A percentile compares a stretch with the other conserved stretches of the same genome.
Evolutionary conservation across 2,329 filamentous ascomycete genomes (phyloP).

Genomic region (Hypoxylon sp.): DNA sequence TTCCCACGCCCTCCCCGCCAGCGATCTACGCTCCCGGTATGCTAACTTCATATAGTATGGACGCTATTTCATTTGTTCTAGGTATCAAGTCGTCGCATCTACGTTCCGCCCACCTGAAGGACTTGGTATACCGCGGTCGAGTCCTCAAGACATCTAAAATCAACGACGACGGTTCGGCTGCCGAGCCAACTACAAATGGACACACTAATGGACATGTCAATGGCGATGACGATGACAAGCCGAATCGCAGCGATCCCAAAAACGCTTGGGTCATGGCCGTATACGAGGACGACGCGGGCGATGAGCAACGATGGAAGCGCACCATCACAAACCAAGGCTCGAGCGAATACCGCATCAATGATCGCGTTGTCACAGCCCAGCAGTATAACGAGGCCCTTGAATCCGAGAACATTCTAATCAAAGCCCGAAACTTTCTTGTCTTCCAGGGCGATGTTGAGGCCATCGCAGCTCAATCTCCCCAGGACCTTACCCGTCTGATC

Average conservation of each 20-base stretch:
- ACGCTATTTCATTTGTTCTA: constrained; percentile 98
- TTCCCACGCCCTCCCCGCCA: constrained; percentile 28
- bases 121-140: constrained; percentile 95
- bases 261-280: constrained; percentile 99
- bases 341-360: constrained; percentile 98
- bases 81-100: constrained; percentile 99
- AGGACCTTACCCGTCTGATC: constrained; percentile 92
- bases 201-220: constrained; percentile 73
- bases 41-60: constrained; percentile 77
- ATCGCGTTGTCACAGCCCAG: constrained; percentile 86
- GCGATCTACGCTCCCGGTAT: constrained; percentile 3
- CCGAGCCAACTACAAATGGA: constrained; percentile 69
- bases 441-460: constrained; percentile 99
- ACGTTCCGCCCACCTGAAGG: constrained; percentile 91
- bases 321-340: constrained; percentile 89
- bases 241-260: constrained; percentile 86
- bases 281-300: constrained; percentile 96
- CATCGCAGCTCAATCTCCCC: constrained; percentile 94
- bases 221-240: constrained; percentile 73
- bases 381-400: constrained; percentile 96
- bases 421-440: constrained; percentile 96
- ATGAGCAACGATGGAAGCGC: constrained; percentile 96
- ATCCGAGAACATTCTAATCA: constrained; percentile 96
- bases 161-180: constrained; percentile 88
- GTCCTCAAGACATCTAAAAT: constrained; percentile 94